phyloP scores from a whole-genome alignment of 768 basidiomycete genomes.

The Naganishia onofrii region DNA sequence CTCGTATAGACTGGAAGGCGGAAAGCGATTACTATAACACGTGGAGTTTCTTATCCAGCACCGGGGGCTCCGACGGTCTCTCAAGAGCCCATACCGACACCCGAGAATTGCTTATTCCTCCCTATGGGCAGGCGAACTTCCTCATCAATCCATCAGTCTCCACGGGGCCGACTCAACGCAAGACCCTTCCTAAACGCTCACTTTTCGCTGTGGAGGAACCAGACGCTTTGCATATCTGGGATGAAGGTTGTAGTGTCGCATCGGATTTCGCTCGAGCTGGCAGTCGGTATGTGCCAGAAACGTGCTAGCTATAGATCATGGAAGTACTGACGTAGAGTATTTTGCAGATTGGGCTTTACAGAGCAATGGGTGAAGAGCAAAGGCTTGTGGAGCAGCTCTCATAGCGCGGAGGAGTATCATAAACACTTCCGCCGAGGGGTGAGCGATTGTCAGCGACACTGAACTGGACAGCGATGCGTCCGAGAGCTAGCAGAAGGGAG shows the following conservation, averaged over 20 bases:
- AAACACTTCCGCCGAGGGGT: slow-evolving; percentile 2
- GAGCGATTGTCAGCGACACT: neutral
- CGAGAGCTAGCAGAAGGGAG: neutral
- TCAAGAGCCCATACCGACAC: neutral
- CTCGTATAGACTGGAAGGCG: slow-evolving; percentile 7
- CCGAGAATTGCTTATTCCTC: slow-evolving; percentile 1
- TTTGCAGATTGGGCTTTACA: slow-evolving; percentile 18
- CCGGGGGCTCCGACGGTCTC: neutral
- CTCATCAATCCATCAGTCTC: neutral
- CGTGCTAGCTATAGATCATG: neutral
- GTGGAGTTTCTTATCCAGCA: slow-evolving; percentile 17
- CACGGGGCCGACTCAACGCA: neutral
- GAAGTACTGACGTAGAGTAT: neutral
- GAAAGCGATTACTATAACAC: slow-evolving; percentile 5
- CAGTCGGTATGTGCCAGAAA: slow-evolving; percentile 1
- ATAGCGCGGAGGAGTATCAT: neutral
- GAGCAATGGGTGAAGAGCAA: slow-evolving; percentile 9
- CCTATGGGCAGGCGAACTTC: neutral
- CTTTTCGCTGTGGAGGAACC: neutral
- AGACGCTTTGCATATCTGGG: slow-evolving; percentile 19
- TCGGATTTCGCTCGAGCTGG: slow-evolving; percentile 15
- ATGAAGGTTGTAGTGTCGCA: slow-evolving; percentile 21
- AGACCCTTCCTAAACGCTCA: slow-evolving; percentile 3
- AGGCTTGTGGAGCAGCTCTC: neutral
- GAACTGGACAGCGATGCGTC: neutral